These are phyloP conservation scores for Citeromyces hawaiiensis DNA, from an alignment of 1,139 yeast species.

Conservation along the genomic window DNA sequence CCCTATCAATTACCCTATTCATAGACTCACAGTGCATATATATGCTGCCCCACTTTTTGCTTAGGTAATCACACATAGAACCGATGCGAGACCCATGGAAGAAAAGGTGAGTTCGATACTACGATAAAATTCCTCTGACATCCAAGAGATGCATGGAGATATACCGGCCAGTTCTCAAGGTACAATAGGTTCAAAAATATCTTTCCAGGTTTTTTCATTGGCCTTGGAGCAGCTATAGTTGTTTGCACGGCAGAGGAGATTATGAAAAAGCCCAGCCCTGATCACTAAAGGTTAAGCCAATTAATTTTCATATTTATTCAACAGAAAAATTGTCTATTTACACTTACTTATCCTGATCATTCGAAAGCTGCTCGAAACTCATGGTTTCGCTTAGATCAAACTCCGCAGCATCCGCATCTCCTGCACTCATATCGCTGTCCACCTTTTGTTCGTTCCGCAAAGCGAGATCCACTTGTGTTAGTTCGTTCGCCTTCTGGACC, in stretches of 20 bases:
- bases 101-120: constrained; percentile 12
- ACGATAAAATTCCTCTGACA: constrained; percentile 1
- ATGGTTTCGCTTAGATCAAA: constrained; percentile 12
- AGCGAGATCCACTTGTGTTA: constrained; percentile 27
- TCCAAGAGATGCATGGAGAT: constrained; percentile 86
- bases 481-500: constrained; percentile 56
- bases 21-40: too few species aligned
- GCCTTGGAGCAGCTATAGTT: constrained; percentile 61
- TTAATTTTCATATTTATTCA: background rate
- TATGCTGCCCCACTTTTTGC: background rate
- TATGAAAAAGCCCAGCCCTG: background rate
- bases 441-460: constrained; percentile 16
- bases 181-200: constrained; percentile 56
- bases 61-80: background rate
- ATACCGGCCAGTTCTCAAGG: constrained; percentile 69
- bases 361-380: constrained; percentile 7
- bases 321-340: background rate
- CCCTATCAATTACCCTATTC: background rate
- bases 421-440: constrained; percentile 19
- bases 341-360: background rate
- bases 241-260: constrained; percentile 51
- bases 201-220: constrained; percentile 80
- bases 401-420: background rate
- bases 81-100: constrained; percentile 13
- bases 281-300: background rate